phyloP scores from a whole-genome alignment of 148 eudicot species.

The Polygonum aviculare region DNA sequence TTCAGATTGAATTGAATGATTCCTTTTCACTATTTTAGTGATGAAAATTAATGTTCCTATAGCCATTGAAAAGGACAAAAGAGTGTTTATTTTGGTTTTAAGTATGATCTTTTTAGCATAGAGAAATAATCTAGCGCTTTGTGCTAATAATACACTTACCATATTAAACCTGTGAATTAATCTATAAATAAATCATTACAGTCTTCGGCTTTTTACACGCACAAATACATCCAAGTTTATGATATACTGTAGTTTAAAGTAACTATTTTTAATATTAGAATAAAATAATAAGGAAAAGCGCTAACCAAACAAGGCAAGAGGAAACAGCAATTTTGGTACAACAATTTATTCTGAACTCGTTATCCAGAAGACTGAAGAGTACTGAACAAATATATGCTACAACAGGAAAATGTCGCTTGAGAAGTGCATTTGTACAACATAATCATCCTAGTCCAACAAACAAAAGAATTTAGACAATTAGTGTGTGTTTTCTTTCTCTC shows the following conservation, averaged over 20 bases:
- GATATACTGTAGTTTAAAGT: too few relatives aligned
- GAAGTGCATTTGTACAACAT: conserved; percentile 4
- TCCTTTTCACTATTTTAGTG: background rate
- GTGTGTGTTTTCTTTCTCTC: background rate
- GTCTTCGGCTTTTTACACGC: too few relatives aligned
- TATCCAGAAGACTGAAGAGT: background rate
- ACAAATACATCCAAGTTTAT: too few relatives aligned
- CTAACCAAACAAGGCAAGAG: background rate
- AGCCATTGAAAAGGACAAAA: background rate
- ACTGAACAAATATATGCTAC: background rate
- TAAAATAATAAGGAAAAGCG: background rate
- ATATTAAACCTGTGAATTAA: background rate
- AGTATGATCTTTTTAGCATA: too few relatives aligned
- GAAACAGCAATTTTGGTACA: background rate
- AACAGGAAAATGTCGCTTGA: background rate
- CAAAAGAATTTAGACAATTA: conserved; percentile 10
- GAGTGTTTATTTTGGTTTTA: background rate
- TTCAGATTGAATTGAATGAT: background rate
- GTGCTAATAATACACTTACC: too few relatives aligned
- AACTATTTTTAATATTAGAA: too few relatives aligned
- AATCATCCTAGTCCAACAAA: background rate
- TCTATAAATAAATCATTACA: background rate
- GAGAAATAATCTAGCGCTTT: too few relatives aligned
- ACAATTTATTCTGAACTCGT: background rate
- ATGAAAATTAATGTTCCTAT: background rate